A percentile compares a stretch with the other conserved stretches of the same genome.
These are phyloP conservation scores for Biscogniauxia sp. DNA, from an alignment of 2,329 filamentous ascomycete species.

Conservation along the genomic window DNA sequence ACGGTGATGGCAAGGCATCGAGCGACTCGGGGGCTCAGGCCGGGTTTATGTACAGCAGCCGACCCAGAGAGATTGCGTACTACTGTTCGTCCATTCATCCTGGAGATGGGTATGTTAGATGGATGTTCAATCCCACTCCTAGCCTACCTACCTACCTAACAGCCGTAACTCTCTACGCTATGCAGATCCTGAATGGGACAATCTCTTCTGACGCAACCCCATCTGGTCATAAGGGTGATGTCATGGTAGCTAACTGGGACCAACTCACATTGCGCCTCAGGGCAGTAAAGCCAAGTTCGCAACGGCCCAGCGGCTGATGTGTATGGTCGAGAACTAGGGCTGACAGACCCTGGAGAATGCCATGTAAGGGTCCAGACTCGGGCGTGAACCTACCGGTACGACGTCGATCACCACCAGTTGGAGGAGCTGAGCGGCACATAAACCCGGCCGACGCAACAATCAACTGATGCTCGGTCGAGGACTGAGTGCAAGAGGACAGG, in stretches of 20 bases:
- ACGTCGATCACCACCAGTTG: conserved; percentile 24
- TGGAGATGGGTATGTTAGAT: too few species aligned
- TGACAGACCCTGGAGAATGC: conserved; percentile 9
- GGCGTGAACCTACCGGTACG: conserved; percentile 1
- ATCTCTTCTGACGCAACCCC: neutral
- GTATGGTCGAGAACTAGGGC: conserved; percentile 11
- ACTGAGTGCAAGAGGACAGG: conserved; percentile 8
- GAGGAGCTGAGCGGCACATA: conserved; percentile 12
- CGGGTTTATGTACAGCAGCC: conserved; percentile 6
- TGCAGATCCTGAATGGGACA: neutral
- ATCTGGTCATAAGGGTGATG: conserved; percentile 7
- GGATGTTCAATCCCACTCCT: neutral
- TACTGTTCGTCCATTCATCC: neutral
- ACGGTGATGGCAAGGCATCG: conserved; percentile 7
- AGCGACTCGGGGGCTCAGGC: conserved; percentile 9
- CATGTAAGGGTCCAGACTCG: conserved; percentile 15
- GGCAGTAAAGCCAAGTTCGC: neutral
- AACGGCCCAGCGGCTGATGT: neutral
- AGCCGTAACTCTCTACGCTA: neutral
- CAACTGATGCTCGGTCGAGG: conserved; percentile 14
- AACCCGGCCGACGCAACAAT: conserved; percentile 13
- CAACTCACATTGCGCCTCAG: conserved; percentile 1
- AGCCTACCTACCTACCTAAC: neutral
- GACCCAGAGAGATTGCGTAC: neutral
- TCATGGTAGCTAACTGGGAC: conserved; percentile 7